Evolutionary conservation across 805 yeast genomes (phyloP).

Genomic region (Spathaspora girioi): DNA sequence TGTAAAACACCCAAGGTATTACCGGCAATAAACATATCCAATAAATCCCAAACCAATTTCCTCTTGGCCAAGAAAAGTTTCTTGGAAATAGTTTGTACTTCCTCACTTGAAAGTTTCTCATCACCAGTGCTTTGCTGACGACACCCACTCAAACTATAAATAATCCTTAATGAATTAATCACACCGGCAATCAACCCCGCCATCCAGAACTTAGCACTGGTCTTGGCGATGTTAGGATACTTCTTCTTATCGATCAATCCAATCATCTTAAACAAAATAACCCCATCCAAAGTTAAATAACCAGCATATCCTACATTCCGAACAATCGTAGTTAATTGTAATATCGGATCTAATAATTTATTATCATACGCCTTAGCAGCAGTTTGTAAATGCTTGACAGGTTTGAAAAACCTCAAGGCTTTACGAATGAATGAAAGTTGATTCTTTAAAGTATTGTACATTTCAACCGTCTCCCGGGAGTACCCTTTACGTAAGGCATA

Average conservation of each 20-base stretch:
- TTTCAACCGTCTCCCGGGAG: conserved; percentile 41
- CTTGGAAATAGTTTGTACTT: conserved; percentile 5
- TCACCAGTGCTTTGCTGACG: conserved; percentile 6
- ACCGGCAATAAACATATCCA: conserved; percentile 74
- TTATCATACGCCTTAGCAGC: conserved; percentile 66
- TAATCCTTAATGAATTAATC: conserved; percentile 42
- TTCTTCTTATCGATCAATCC: conserved; percentile 50
- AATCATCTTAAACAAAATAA: conserved; percentile 58
- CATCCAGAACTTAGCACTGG: conserved; percentile 75
- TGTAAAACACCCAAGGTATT: conserved; percentile 59
- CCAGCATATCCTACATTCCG: conserved; percentile 61
- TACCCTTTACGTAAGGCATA: conserved; percentile 57
- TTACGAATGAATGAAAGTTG: conserved; percentile 74
- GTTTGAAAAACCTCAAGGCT: conserved; percentile 80
- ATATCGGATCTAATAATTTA: conserved; percentile 60
- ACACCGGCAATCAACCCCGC: conserved; percentile 63
- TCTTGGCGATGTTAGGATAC: conserved; percentile 48
- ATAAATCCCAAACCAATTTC: conserved; percentile 70
- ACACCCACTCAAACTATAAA: conserved; percentile 4
- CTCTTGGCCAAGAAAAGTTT: conserved; percentile 51
- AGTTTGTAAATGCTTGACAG: conserved; percentile 66
- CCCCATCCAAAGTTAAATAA: conserved; percentile 60
- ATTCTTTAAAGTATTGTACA: conserved; percentile 53
- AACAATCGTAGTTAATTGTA: conserved; percentile 49
- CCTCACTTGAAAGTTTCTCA: conserved; percentile 15